Evolutionary conservation across 2,329 filamentous ascomycete genomes (phyloP).

Genomic region (Daldinia sp.): DNA sequence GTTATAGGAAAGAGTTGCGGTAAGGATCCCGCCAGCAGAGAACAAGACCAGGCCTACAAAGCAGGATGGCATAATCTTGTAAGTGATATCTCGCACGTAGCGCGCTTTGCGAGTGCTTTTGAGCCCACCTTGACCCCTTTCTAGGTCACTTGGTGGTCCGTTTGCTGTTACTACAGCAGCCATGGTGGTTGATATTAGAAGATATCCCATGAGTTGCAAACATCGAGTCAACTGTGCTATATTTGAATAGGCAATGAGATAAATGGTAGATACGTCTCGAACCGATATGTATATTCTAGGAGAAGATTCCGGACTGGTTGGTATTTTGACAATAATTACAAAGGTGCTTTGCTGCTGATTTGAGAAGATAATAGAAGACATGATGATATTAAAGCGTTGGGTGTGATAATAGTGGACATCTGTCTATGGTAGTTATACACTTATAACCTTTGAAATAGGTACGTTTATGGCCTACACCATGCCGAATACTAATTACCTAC

Average conservation of each 20-base stretch:
- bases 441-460: not conserved
- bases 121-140: constrained; percentile 29
- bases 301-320: constrained; percentile 12
- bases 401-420: not conserved
- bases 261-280: constrained; percentile 24
- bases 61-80: constrained; percentile 45
- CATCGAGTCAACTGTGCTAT: constrained; percentile 16
- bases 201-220: not conserved
- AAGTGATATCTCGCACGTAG: constrained; percentile 45
- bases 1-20: constrained; percentile 39
- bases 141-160: constrained; percentile 26
- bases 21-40: constrained; percentile 44
- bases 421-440: not conserved
- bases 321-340: constrained; percentile 19
- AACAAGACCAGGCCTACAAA: constrained; percentile 42
- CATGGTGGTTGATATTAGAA: constrained; percentile 31
- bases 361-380: constrained; percentile 15
- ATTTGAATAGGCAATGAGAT: constrained; percentile 24
- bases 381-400: not conserved
- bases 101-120: constrained; percentile 5
- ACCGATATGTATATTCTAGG: constrained; percentile 33
- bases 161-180: constrained; percentile 22
- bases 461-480: not conserved
- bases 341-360: constrained; percentile 17
- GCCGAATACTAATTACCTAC: not conserved